Evolutionary conservation across 1,284 basidiomycete species (phyloP).

Genomic region (Pseudomicrostroma phylloplanum): DNA sequence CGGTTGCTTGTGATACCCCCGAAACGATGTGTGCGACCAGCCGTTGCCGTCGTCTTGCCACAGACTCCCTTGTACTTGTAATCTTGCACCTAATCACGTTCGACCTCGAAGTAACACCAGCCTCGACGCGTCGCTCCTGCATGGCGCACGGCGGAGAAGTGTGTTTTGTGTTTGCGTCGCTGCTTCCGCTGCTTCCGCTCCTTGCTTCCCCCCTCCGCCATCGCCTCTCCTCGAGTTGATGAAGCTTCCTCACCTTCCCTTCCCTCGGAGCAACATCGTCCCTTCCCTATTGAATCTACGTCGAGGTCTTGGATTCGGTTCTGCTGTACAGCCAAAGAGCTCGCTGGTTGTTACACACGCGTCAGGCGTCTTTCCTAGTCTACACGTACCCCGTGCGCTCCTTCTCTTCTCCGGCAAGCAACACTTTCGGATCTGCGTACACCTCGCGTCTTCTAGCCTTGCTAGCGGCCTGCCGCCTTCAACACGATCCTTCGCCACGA

Average conservation of each 20-base stretch:
- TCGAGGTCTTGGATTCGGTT: neutral
- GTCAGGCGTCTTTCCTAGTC: neutral
- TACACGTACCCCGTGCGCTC: no score
- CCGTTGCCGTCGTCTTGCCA: neutral
- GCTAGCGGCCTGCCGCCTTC: no score
- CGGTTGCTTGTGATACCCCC: neutral
- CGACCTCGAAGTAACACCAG: no score
- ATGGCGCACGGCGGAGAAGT: neutral
- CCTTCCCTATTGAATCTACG: no score
- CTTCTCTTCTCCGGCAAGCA: no score
- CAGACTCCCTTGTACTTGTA: constrained; percentile 1
- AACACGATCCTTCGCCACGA: no score
- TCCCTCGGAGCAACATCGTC: no score
- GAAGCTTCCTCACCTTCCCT: neutral
- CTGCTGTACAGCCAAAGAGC: neutral
- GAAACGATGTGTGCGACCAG: neutral
- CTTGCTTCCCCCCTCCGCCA: neutral
- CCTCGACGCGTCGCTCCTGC: neutral
- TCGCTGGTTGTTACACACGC: neutral
- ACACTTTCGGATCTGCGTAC: no score
- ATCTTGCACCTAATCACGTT: neutral
- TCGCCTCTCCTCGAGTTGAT: neutral
- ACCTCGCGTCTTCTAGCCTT: no score
- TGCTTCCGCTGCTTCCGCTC: constrained; percentile 2
- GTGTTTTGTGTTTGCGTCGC: constrained; percentile 1